Percentiles rank a stretch among this genome's conserved stretches.
These are phyloP conservation scores for Cyanidioschyzon merolae DNA, from an alignment of 23 red algal species.

Conservation along the genomic window DNA sequence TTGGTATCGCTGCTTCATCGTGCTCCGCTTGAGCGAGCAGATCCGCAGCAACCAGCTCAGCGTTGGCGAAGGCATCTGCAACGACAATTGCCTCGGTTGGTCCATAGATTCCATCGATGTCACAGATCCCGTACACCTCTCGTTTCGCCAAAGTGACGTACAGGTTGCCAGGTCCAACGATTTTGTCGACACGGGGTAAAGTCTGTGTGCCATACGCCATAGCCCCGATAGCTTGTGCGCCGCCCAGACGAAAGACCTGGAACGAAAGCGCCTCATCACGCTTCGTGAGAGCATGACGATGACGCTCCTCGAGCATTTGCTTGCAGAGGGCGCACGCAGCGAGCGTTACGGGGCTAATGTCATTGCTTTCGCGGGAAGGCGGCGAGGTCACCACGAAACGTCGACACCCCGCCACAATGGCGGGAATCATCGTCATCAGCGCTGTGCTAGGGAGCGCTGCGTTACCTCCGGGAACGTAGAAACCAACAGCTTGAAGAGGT, in stretches of 20 bases:
- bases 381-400: slow-evolving; percentile 66
- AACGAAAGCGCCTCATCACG: slow-evolving; percentile 23
- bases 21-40: slow-evolving; percentile 97
- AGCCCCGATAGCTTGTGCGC: slow-evolving; percentile 88
- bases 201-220: slow-evolving; percentile 88
- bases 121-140: slow-evolving; percentile 68
- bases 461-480: slow-evolving; percentile 98
- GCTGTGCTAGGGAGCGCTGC: slow-evolving; percentile 84
- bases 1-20: slow-evolving; percentile 63
- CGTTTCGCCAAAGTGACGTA: slow-evolving; percentile 88
- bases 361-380: slow-evolving; percentile 20
- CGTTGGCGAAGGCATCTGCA: slow-evolving; percentile 52
- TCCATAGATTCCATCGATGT: slow-evolving; percentile 80
- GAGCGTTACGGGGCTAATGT: slow-evolving; percentile 13
- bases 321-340: slow-evolving; percentile 27
- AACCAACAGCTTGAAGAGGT: slow-evolving; percentile 72
- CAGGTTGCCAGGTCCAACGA: slow-evolving; percentile 89
- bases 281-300: not conserved
- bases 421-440: slow-evolving; percentile 77
- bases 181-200: slow-evolving; percentile 82
- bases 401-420: slow-evolving; percentile 61
- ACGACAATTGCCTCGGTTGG: slow-evolving; percentile 82
- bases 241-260: slow-evolving; percentile 68
- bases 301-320: slow-evolving; percentile 20
- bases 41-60: slow-evolving; percentile 67